Percentiles rank a stretch among this genome's conserved stretches.
These are phyloP conservation scores for Lichtheimia ornata DNA, from an alignment of 371 early-diverging fungal genomes.

Conservation along the genomic window DNA sequence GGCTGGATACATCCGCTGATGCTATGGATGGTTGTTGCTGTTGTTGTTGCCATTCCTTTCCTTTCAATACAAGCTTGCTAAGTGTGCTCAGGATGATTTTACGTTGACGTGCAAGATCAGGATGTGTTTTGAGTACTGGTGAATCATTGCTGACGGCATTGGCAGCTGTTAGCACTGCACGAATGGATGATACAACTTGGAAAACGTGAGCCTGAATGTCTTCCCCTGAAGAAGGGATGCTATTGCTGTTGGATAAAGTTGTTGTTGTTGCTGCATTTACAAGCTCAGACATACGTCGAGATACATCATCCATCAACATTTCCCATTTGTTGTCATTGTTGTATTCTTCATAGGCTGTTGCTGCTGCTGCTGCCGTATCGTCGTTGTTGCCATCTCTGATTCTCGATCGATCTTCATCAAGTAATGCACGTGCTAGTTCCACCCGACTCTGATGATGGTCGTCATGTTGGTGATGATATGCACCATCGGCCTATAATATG, in stretches of 20 bases:
- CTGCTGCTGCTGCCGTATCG: background rate
- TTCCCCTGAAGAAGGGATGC: background rate
- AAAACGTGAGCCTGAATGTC: conserved; percentile 27
- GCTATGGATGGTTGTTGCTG: conserved; percentile 6
- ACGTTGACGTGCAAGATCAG: conserved; percentile 44
- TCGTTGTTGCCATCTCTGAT: background rate
- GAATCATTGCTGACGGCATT: conserved; percentile 47
- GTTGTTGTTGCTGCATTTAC: conserved; percentile 17
- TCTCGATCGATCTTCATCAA: conserved; percentile 31
- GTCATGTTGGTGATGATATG: background rate
- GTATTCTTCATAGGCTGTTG: background rate
- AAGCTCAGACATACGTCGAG: conserved; percentile 22
- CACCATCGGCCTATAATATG: background rate
- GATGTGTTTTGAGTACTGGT: conserved; percentile 32
- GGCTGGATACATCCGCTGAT: conserved; percentile 14
- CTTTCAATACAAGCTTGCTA: conserved; percentile 46
- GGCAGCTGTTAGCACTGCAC: conserved; percentile 38
- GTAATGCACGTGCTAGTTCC: conserved; percentile 33
- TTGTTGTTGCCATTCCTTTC: conserved; percentile 25
- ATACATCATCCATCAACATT: conserved; percentile 17
- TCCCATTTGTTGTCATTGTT: conserved; percentile 10
- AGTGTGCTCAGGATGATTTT: conserved; percentile 34
- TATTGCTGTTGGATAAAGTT: background rate
- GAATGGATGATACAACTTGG: conserved; percentile 41
- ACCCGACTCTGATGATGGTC: conserved; percentile 18